Conservation (phyloP, 108 stramenopile species). For the Schizochytrium sp. region DNA sequence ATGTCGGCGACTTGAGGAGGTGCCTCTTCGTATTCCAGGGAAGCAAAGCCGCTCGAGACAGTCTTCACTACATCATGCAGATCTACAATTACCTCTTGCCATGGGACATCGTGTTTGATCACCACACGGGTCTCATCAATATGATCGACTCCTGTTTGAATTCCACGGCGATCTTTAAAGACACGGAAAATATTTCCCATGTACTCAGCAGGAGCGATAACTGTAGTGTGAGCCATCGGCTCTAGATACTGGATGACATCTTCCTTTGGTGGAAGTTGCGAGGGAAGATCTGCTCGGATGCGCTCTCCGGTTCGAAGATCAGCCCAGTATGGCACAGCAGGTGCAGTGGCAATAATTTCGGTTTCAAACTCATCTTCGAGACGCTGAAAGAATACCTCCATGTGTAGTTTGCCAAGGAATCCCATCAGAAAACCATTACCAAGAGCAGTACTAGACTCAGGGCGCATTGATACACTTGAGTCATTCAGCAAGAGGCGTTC, state of each 20-base stretch:
- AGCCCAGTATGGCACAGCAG: constrained; percentile 93
- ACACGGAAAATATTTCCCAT: constrained; percentile 72
- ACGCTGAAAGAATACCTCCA: constrained; percentile 96
- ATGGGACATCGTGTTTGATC: constrained; percentile 87
- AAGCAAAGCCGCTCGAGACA: constrained; percentile 95
- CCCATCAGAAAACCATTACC: constrained; percentile 94
- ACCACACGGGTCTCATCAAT: constrained; percentile 79
- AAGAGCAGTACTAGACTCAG: constrained; percentile 86
- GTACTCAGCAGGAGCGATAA: constrained; percentile 72
- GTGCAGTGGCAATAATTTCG: constrained; percentile 95
- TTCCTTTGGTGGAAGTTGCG: constrained; percentile 89
- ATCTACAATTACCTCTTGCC: constrained; percentile 93
- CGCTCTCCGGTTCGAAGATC: constrained; percentile 67
- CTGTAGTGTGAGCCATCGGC: constrained; percentile 87
- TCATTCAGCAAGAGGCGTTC: constrained; percentile 92
- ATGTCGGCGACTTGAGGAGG: constrained; percentile 88
- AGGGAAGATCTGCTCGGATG: constrained; percentile 85
- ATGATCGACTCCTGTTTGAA: constrained; percentile 60
- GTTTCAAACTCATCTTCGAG: constrained; percentile 93
- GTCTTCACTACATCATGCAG: constrained; percentile 97
- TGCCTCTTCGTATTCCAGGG: constrained; percentile 93
- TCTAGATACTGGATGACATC: constrained; percentile 76
- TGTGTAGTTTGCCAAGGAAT: constrained; percentile 96
- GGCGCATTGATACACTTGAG: constrained; percentile 78
- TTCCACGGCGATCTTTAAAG: constrained; percentile 69